Evolutionary conservation across 768 basidiomycete species (phyloP), one percentile per base, ranked within the genome.

Genomic region (Galerina sulciceps): DNA sequence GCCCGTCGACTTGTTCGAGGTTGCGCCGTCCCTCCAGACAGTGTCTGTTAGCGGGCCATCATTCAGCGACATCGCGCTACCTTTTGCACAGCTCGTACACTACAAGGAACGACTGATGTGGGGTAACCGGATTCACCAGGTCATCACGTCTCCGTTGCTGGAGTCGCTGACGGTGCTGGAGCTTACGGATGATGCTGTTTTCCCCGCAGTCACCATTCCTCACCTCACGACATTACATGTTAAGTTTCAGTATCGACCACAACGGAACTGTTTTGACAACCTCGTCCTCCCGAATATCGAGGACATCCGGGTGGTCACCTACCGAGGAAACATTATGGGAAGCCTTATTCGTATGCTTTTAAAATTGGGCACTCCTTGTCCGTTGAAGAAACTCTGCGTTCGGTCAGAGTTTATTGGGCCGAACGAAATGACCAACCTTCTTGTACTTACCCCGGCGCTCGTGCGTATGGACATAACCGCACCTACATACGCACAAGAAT

Each of bases 211-310:
- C n/a, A 67, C 60, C 14, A 59, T 71, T 14, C 62, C 64, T 40
- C 45, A 50, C 6, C 60, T 69, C 18, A 49, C 46, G 10, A 65
- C 58, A 46, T 42, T 71, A 10, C 57, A 65, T 5, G 62, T 71
- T 54, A 66, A 62, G 22, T 68, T 71, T 44, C 59, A 64, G 36
- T 60, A 59, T 44, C 10, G 53, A n/a, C 55, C 60, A 3, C 49
- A 62, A 35, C 50, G 45, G 4, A 52, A 46, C 40, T 63, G 58
- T 26, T 55, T 67, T 22, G 53, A 65, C 50, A 60, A 65, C 41
- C 58, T 71, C 42, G 61, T 62, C 10, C 50, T 69, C 40, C 69
- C 69, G 6, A 55, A 57, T 10, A 61, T 71, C 20, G 61, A 71
- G 20, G 65, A 69, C 23, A 65, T 70, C 13, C 26, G 48, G 22